Evolutionary conservation across 495 filamentous ascomycete genomes (phyloP), one percentile per base, ranked within the genome.

Genomic region (Coniosporium apollinis): DNA sequence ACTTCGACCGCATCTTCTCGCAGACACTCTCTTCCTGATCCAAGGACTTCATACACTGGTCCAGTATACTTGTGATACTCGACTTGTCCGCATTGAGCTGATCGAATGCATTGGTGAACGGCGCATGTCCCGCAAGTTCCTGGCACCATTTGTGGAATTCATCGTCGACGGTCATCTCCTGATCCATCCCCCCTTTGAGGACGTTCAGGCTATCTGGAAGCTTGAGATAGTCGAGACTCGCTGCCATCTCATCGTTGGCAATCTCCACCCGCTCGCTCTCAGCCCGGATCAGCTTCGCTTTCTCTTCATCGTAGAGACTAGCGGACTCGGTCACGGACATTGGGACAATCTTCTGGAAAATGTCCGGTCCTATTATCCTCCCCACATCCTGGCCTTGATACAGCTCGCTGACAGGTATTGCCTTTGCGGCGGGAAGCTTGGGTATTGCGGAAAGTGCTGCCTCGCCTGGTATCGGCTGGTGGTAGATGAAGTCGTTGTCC

Each of bases 1-100:
- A 94, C 56, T 97, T 97, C 2, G 85, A 91, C 33, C 89, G 72
- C 89, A 97, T 97, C 64, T 94, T 94, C 58, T 97, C 89, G 54
- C 89, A 97, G 4, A 96, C 85, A 37, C 80, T 89, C 60, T 94
- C 91, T 55, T 97, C 89, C 71, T 87, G 76, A 46, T 96, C 89
- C 7, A 97, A 52, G 46, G 86, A 79, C 47, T 89, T 92, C 26
- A 71, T 77, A 48, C 80, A 82, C 39, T 67, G 66, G 43, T 92
- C 84, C 36, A 97, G 54, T 6, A 76, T 65, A 2, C 67, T 57
- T 6, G 76, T 48, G 6, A 94, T 78, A 19, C 67, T 65, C 24
- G 76, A 64, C 55, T 89, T 94, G 38, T 85, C 76, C 22, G 72
- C 62, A 42, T 79, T 74, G 22, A 96, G 57, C 17, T 70, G 63